Evolutionary conservation across 495 filamentous ascomycete species (phyloP).

Genomic region (Annulohypoxylon stygium): DNA sequence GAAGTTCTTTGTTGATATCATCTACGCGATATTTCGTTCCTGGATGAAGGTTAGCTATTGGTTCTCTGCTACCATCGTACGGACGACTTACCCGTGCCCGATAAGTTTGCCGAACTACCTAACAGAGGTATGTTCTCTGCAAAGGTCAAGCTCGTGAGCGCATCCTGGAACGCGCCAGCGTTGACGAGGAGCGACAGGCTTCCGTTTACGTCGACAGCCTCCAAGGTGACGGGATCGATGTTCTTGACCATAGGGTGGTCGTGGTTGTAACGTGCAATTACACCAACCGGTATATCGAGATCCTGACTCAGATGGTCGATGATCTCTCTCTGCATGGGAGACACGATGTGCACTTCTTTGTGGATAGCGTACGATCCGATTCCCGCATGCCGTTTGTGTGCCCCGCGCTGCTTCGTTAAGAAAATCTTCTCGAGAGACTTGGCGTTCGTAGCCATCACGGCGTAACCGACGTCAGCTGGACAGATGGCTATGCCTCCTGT

Average conservation of each 20-base stretch:
- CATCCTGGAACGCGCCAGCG: slow-evolving; percentile 7
- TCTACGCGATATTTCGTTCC: slow-evolving; percentile 50
- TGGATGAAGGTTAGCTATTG: neutral
- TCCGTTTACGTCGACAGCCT: slow-evolving; percentile 7
- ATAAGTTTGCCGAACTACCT: slow-evolving; percentile 2
- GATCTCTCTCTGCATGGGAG: slow-evolving; percentile 4
- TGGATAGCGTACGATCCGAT: slow-evolving; percentile 15
- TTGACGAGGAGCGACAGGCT: slow-evolving; percentile 10
- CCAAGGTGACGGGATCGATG: slow-evolving; percentile 11
- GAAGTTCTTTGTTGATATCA: slow-evolving; percentile 52
- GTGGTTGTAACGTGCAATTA: slow-evolving; percentile 1
- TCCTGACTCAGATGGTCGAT: slow-evolving; percentile 16
- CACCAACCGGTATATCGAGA: slow-evolving; percentile 8
- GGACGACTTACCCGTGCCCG: slow-evolving; percentile 8
- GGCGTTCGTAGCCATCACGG: slow-evolving; percentile 7
- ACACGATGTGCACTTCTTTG: slow-evolving; percentile 3
- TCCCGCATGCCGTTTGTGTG: slow-evolving; percentile 8
- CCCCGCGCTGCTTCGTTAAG: slow-evolving; percentile 10
- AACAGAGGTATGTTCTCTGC: slow-evolving; percentile 4
- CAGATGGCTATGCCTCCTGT: slow-evolving; percentile 14
- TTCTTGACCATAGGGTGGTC: slow-evolving; percentile 11
- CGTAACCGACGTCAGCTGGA: slow-evolving; percentile 11
- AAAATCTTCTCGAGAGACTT: slow-evolving; percentile 16
- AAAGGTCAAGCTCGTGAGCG: slow-evolving; percentile 9
- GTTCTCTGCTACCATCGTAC: no score